Evolutionary conservation across 768 basidiomycete species (phyloP).

Genomic region (Russula emetica): DNA sequence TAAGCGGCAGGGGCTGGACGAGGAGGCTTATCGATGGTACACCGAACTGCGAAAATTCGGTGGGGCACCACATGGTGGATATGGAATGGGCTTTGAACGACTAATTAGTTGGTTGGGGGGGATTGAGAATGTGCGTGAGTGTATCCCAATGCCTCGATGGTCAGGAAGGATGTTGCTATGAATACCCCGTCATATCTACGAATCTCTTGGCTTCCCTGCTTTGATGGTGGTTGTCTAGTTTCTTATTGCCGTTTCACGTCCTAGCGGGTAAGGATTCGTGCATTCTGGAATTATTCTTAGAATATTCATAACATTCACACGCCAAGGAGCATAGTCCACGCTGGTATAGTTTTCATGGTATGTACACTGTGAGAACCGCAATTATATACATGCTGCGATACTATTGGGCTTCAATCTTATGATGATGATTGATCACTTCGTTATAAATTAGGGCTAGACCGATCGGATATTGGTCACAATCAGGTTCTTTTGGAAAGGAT

Average conservation of each 20-base stretch:
- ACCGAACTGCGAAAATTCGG: slow-evolving; percentile 79
- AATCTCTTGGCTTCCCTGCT: not conserved
- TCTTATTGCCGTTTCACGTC: not conserved
- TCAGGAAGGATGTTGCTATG: slow-evolving; percentile 70
- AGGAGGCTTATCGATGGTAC: slow-evolving; percentile 62
- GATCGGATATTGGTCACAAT: not conserved
- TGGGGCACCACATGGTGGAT: slow-evolving; percentile 89
- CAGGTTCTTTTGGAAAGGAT: not conserved
- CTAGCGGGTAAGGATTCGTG: not conserved
- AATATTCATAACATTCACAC: not conserved
- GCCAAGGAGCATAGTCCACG: slow-evolving; percentile 11
- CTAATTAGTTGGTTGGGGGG: slow-evolving; percentile 84
- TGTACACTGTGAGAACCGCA: slow-evolving; percentile 12
- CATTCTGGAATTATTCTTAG: not conserved
- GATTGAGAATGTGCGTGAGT: slow-evolving; percentile 87
- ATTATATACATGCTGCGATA: slow-evolving; percentile 13
- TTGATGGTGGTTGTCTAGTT: not conserved
- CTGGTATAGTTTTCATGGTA: slow-evolving; percentile 21
- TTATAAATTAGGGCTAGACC: slow-evolving; percentile 26
- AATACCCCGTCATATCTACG: slow-evolving; percentile 5
- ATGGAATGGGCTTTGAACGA: slow-evolving; percentile 94
- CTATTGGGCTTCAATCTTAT: slow-evolving; percentile 15
- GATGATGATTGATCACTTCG: slow-evolving; percentile 21
- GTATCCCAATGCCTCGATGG: slow-evolving; percentile 90
- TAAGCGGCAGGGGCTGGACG: slow-evolving; percentile 43